Conservation (phyloP, 2,329 filamentous ascomycete species). For the Alternaria atra region DNA sequence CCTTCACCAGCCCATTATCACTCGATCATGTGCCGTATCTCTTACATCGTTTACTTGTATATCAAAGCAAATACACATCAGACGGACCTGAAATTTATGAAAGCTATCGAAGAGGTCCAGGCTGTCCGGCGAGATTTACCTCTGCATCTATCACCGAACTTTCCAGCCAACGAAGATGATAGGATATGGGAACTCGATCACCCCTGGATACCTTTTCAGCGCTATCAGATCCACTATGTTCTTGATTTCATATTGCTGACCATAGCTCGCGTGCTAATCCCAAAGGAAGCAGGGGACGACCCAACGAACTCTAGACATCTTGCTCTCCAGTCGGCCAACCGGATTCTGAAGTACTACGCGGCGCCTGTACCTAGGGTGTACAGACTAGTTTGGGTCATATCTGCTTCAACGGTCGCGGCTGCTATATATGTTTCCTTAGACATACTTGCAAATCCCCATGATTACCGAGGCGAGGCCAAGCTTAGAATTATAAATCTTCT, state of each 20-base stretch:
- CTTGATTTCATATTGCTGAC: conserved; percentile 18
- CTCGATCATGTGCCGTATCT: conserved; percentile 17
- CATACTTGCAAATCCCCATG: conserved; percentile 16
- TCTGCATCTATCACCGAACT: conserved; percentile 13
- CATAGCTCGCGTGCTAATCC: conserved; percentile 15
- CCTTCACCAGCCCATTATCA: conserved; percentile 22
- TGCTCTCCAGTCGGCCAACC: conserved; percentile 14
- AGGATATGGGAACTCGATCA: conserved; percentile 16
- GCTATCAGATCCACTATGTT: conserved; percentile 17
- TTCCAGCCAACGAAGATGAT: conserved; percentile 16
- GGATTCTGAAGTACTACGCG: conserved; percentile 15
- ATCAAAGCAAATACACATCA: conserved; percentile 24
- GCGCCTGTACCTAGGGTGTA: conserved; percentile 15
- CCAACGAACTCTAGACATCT: conserved; percentile 7
- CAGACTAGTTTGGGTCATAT: conserved; percentile 18
- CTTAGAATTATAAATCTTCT: conserved; percentile 10
- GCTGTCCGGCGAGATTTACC: conserved; percentile 8
- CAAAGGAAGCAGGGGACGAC: conserved; percentile 8
- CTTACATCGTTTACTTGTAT: conserved; percentile 21
- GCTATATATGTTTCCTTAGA: conserved; percentile 17
- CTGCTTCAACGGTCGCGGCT: conserved; percentile 17
- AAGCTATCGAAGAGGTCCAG: conserved; percentile 19
- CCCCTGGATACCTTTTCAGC: conserved; percentile 22
- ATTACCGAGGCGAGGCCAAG: conserved; percentile 11
- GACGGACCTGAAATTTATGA: conserved; percentile 16